Evolutionary conservation across 163 green algal species (phyloP).

Genomic region (Chlorella variabilis): DNA sequence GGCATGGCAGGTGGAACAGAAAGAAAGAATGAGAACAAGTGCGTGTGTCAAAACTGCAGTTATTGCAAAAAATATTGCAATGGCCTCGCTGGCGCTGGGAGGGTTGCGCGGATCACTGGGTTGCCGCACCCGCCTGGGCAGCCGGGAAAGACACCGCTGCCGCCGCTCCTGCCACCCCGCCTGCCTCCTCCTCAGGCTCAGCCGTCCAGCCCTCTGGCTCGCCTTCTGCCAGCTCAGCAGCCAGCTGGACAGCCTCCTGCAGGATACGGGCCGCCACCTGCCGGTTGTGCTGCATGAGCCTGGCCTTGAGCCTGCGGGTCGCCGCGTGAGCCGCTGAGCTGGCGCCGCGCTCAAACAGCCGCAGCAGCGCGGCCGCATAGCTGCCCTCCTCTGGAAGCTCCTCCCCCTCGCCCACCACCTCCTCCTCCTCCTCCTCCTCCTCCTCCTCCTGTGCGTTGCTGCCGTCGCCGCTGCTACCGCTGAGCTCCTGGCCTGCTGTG

Average conservation of each 20-base stretch:
- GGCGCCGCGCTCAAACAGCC: conserved; percentile 4
- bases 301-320: not conserved
- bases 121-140: too few species aligned
- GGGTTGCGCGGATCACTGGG: too few species aligned
- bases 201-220: too few species aligned
- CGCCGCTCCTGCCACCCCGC: not conserved
- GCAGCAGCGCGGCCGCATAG: not conserved
- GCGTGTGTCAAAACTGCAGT: too few species aligned
- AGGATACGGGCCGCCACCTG: not conserved
- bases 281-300: conserved; percentile 4
- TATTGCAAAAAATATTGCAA: too few species aligned
- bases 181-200: too few species aligned
- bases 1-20: too few species aligned
- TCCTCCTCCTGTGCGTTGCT: not conserved
- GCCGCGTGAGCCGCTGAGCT: not conserved
- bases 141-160: too few species aligned
- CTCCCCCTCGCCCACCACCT: not conserved
- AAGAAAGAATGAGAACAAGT: too few species aligned
- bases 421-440: not conserved
- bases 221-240: not conserved
- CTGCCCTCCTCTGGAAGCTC: not conserved
- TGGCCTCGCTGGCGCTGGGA: too few species aligned
- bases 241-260: not conserved
- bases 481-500: not conserved
- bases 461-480: not conserved